Evolutionary conservation across 164 flowering plant genomes (phyloP).

Genomic region (Chimonanthus salicifolius): DNA sequence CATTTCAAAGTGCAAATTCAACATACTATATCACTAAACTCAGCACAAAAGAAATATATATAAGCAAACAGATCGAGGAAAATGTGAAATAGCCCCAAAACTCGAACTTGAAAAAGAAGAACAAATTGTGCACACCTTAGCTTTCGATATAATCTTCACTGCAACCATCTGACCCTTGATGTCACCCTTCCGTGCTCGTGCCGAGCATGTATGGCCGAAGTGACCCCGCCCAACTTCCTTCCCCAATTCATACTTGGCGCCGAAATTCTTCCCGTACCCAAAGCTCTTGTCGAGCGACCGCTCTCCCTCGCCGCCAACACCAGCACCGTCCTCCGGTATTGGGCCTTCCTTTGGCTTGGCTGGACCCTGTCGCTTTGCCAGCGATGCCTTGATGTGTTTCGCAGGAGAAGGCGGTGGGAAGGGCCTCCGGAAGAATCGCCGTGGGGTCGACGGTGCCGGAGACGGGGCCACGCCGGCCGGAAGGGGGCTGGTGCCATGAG

Average conservation of each 20-base stretch:
- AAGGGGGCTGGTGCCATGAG: conserved; percentile 44
- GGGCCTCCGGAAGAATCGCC: conserved; percentile 63
- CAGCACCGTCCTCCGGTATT: conserved; percentile 73
- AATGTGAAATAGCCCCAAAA: no score
- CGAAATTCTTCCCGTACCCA: conserved; percentile 76
- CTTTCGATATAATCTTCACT: conserved; percentile 90
- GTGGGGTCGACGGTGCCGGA: conserved; percentile 57
- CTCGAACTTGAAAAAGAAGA: no score
- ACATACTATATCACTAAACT: not conserved
- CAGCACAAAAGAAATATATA: no score
- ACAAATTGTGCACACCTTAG: conserved; percentile 47
- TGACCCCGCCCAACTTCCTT: conserved; percentile 96
- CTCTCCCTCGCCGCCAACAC: conserved; percentile 45
- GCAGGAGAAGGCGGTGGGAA: conserved; percentile 97
- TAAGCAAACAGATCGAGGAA: no score
- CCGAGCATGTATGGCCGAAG: conserved; percentile 95
- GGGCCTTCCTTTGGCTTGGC: conserved; percentile 3
- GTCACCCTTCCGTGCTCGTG: conserved; percentile 73
- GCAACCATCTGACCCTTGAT: conserved; percentile 72
- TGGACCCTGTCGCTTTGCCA: conserved; percentile 40
- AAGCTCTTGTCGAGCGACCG: conserved; percentile 80
- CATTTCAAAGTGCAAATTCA: not conserved
- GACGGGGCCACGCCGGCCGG: conserved; percentile 65
- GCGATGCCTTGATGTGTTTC: conserved; percentile 82
- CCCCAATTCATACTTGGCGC: conserved; percentile 84